Evolutionary conservation across 176 grass and related monocot genomes (phyloP), one percentile per base, ranked within the genome.

Genomic region (Eleusine coracana): DNA sequence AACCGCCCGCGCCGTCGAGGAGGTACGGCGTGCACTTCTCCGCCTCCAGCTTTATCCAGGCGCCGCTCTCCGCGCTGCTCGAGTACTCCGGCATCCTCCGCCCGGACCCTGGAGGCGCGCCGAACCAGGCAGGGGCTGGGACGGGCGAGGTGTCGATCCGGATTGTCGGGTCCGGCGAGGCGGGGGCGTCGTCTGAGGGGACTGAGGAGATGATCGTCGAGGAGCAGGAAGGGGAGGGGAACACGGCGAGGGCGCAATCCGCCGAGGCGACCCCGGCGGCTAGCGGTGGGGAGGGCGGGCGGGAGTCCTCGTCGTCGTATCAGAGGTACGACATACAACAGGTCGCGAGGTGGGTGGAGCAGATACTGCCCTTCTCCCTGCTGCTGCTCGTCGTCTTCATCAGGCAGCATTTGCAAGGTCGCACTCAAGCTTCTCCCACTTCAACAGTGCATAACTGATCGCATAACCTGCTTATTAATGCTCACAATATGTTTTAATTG

Each of bases 291-390:
- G 86, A 73, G 8, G 80, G 62, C 42, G 77, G 75, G 78, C 75
- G 83, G 70, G 89, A 84, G 8, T 80, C 89, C 12, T 81, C 88
- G 0, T 82, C 86, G 3, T 89, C 90, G 2, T 91, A 95, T 63
- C 96, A 98, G 85, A 74, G 96, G 84, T 98, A 98, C 80, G 92
- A 98, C 90, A 93, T 98, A 88, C 96, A 98, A 72, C 96, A 98
- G 87, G 85, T 98, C 72, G 96, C 96, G 15, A 83, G 88, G 80
- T 98, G 96, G 96, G 94, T 93, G 66, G 96, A 98, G 84, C 96
- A 98, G 90, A 93, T 98, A 91, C 76, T 98, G 28, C 96, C 96
- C 23, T 98, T 98, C 84, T 95, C 96, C 63, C 90, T 98, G 20
- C 78, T 98, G 80, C 85, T 98, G 29, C 88, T 98, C 80, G 89